Percentiles rank a stretch among this genome's conserved stretches.
Conservation (phyloP, 495 filamentous ascomycete species). For the Trypethelium eluteriae region DNA sequence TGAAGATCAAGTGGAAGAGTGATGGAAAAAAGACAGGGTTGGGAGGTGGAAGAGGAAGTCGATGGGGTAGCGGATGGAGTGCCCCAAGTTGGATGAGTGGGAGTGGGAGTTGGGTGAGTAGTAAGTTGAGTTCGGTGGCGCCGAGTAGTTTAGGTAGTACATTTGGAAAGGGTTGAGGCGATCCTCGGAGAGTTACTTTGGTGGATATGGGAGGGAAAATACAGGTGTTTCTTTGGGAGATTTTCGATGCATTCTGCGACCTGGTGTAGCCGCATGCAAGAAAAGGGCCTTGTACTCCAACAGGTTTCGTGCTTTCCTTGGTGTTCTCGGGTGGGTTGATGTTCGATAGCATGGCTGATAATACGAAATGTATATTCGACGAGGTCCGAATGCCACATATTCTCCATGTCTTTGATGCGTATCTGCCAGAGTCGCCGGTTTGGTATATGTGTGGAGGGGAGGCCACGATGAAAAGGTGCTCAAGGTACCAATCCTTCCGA, state of each 20-base stretch:
- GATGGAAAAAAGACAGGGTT: slow-evolving; percentile 17
- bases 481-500: no score
- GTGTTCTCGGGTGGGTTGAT: not conserved
- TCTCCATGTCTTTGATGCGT: no score
- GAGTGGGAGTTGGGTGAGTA: slow-evolving; percentile 31
- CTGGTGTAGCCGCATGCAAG: not conserved
- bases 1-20: slow-evolving; percentile 43
- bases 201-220: not conserved
- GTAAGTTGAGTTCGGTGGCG: slow-evolving; percentile 30
- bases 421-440: no score
- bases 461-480: no score
- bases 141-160: slow-evolving; percentile 34
- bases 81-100: slow-evolving; percentile 30
- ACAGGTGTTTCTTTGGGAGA: not conserved
- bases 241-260: not conserved
- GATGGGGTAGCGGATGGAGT: slow-evolving; percentile 17
- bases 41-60: slow-evolving; percentile 16
- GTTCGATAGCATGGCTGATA: not conserved
- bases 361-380: not conserved
- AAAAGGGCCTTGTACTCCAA: not conserved
- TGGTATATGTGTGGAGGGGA: no score
- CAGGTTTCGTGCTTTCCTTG: not conserved
- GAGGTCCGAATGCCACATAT: no score
- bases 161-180: slow-evolving; percentile 17
- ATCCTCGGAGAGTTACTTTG: not conserved